phyloP scores from a whole-genome alignment of 352 stramenopile genomes.

The Thalassiosira mediterranea region DNA sequence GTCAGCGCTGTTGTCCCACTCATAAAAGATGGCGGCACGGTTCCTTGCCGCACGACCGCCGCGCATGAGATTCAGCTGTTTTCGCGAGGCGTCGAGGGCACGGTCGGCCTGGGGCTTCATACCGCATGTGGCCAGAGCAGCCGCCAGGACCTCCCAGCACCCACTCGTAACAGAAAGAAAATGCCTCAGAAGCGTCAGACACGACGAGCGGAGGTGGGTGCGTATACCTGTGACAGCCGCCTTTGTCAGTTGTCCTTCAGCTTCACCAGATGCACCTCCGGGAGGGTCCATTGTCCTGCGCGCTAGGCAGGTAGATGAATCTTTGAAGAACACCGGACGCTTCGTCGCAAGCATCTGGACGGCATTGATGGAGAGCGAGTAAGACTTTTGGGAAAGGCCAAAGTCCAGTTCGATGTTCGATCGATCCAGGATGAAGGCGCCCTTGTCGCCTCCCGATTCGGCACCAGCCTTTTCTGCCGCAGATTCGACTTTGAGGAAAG shows the following conservation, averaged over 20 bases:
- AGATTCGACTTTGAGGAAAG: conserved; percentile 79
- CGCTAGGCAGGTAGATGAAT: conserved; percentile 68
- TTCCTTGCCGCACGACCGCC: conserved; percentile 76
- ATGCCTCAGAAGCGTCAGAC: conserved; percentile 81
- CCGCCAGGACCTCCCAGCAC: conserved; percentile 59
- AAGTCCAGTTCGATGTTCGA: conserved; percentile 74
- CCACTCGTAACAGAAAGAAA: conserved; percentile 74
- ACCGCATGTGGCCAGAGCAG: conserved; percentile 49
- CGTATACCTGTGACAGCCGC: conserved; percentile 57
- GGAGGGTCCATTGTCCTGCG: conserved; percentile 66
- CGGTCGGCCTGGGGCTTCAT: conserved; percentile 82
- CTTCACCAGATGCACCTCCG: conserved; percentile 13
- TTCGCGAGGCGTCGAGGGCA: conserved; percentile 72
- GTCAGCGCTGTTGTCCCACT: conserved; percentile 74
- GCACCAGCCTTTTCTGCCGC: conserved; percentile 27
- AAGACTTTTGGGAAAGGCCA: conserved; percentile 75
- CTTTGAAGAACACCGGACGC: conserved; percentile 75
- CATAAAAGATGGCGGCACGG: conserved; percentile 77
- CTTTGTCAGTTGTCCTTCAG: conserved; percentile 46
- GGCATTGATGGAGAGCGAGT: conserved; percentile 81
- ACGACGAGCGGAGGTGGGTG: conserved; percentile 71
- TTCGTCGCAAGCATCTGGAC: conserved; percentile 71
- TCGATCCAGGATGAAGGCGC: conserved; percentile 51
- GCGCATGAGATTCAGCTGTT: conserved; percentile 70
- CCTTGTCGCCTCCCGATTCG: conserved; percentile 34